phyloP scores from a whole-genome alignment of 2,329 filamentous ascomycete genomes.

The Cladophialophora psammophila region DNA sequence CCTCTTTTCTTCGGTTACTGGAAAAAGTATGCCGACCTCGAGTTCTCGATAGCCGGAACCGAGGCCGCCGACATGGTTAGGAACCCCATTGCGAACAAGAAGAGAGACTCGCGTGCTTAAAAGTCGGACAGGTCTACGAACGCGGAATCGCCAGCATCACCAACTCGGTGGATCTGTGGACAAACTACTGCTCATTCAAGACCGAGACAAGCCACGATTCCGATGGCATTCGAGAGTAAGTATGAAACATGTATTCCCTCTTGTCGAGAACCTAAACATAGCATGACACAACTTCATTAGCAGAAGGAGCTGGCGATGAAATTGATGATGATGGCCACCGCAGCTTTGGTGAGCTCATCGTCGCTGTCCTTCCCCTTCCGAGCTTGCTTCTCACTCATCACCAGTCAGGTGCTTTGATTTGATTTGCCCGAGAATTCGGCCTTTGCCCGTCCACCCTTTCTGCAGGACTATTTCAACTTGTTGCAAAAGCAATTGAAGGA shows the following conservation, averaged over 20 bases:
- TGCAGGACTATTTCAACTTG: conserved; percentile 25
- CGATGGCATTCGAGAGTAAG: conserved; percentile 99
- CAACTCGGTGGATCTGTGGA: conserved; percentile 95
- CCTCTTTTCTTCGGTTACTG: conserved; percentile 97
- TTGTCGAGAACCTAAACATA: conserved; percentile 59
- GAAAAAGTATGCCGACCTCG: conserved; percentile 98
- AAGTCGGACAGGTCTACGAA: conserved; percentile 77
- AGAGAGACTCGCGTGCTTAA: conserved; percentile 27
- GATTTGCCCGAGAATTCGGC: conserved; percentile 42
- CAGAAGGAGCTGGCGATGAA: conserved; percentile 43
- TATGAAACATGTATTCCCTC: conserved; percentile 72
- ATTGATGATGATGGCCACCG: conserved; percentile 47
- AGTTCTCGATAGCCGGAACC: conserved; percentile 95
- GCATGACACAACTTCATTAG: conserved; percentile 51
- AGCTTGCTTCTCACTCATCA: conserved; percentile 61
- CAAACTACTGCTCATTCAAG: conserved; percentile 97
- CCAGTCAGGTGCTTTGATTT: conserved; percentile 57
- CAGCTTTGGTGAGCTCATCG: conserved; percentile 72
- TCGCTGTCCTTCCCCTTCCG: conserved; percentile 37
- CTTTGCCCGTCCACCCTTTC: conserved; percentile 27
- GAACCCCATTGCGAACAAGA: conserved; percentile 13
- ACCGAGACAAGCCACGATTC: conserved; percentile 95
- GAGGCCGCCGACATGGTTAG: conserved; percentile 95
- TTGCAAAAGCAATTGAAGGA: conserved; percentile 33
- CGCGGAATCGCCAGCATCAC: conserved; percentile 91